These are phyloP conservation scores for Anthracocystis setariae DNA, from an alignment of 1,284 basidiomycete species.

Conservation along the genomic window DNA sequence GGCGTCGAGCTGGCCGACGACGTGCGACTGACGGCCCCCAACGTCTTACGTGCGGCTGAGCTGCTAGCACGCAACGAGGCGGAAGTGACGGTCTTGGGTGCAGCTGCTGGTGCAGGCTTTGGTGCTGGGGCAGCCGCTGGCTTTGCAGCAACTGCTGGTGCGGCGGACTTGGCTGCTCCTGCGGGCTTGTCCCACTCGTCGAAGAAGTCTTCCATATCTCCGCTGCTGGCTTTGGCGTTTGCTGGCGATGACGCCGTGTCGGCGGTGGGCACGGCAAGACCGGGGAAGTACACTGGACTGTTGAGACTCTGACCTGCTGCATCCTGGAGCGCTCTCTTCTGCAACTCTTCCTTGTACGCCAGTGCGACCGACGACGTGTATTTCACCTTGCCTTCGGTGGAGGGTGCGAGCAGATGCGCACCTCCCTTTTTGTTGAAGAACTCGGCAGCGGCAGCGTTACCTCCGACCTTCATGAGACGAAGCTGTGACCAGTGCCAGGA, in stretches of 20 bases:
- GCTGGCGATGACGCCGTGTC: slow-evolving; percentile 63
- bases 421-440: slow-evolving; percentile 92
- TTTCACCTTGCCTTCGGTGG: slow-evolving; percentile 83
- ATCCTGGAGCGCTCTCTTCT: slow-evolving; percentile 83
- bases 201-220: slow-evolving; percentile 88
- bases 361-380: slow-evolving; percentile 85
- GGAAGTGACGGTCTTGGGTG: slow-evolving; percentile 57
- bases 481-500: slow-evolving; percentile 91
- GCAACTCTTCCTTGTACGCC: slow-evolving; percentile 91
- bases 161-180: slow-evolving; percentile 44
- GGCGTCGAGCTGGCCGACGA: slow-evolving; percentile 51
- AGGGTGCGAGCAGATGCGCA: slow-evolving; percentile 76
- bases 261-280: slow-evolving; percentile 69
- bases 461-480: slow-evolving; percentile 94
- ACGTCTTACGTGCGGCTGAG: slow-evolving; percentile 42
- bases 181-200: slow-evolving; percentile 89
- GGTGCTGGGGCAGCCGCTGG: slow-evolving; percentile 30
- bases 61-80: slow-evolving; percentile 51
- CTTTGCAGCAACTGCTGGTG: slow-evolving; percentile 36
- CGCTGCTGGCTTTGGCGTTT: slow-evolving; percentile 69
- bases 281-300: slow-evolving; percentile 61
- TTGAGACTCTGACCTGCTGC: slow-evolving; percentile 63
- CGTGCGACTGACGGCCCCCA: slow-evolving; percentile 47
- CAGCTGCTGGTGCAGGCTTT: slow-evolving; percentile 23
- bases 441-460: slow-evolving; percentile 86